Percentiles rank a stretch among this genome's conserved stretches.
These are phyloP conservation scores for Ilyonectria destructans DNA, from an alignment of 2,329 filamentous ascomycete genomes.

Conservation along the genomic window DNA sequence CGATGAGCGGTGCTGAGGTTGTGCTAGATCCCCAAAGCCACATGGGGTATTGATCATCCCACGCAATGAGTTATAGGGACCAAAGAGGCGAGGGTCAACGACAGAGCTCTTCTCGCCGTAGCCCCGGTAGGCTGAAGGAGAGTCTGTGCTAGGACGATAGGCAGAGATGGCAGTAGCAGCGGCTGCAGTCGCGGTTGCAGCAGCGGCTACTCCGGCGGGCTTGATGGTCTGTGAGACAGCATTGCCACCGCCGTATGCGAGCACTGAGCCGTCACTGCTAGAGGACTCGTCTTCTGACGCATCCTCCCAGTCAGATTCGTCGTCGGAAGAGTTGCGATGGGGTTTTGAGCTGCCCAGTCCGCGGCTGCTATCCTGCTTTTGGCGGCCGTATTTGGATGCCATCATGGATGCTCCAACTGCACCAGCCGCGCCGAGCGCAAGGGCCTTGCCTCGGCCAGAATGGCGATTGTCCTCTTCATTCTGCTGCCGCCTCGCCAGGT, in stretches of 20 bases:
- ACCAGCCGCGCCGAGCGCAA: conserved; percentile 50
- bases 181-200: conserved; percentile 57
- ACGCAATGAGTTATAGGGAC: conserved; percentile 73
- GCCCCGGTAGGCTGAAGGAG: conserved; percentile 46
- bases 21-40: conserved; percentile 63
- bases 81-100: conserved; percentile 73
- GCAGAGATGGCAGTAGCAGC: conserved; percentile 60
- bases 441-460: conserved; percentile 47
- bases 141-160: conserved; percentile 20
- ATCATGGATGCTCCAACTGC: conserved; percentile 60
- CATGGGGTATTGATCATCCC: conserved; percentile 70
- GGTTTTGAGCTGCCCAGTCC: conserved; percentile 61
- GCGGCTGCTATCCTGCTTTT: conserved; percentile 55
- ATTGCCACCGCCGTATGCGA: conserved; percentile 54
- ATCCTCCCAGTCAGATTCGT: conserved; percentile 72
- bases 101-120: conserved; percentile 63
- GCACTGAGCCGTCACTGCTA: conserved; percentile 58
- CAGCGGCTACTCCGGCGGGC: conserved; percentile 43
- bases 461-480: conserved; percentile 66
- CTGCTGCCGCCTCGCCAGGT: conserved; percentile 67
- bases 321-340: conserved; percentile 56
- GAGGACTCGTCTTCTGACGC: conserved; percentile 66
- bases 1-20: conserved; percentile 47
- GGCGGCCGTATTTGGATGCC: conserved; percentile 57
- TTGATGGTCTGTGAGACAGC: conserved; percentile 44